Evolutionary conservation across 768 basidiomycete species (phyloP).

Genomic region (Paxillus rubicundulus): DNA sequence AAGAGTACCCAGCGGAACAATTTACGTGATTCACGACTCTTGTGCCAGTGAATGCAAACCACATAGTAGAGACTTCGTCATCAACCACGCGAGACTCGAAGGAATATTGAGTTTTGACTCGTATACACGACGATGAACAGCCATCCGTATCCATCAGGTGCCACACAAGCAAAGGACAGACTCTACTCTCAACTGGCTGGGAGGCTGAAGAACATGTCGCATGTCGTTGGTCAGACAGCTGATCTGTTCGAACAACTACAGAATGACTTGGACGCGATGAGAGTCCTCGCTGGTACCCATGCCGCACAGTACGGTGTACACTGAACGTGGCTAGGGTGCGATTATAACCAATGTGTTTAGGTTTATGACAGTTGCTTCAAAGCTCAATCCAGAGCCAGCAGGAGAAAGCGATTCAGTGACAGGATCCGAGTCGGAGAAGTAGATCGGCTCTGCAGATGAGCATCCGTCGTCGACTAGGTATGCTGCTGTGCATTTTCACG

Average conservation of each 20-base stretch:
- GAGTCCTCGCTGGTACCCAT: constrained; percentile 72
- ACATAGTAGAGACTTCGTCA: no score
- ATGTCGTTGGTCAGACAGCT: constrained; percentile 68
- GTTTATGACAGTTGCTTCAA: constrained; percentile 50
- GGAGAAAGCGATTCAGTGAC: constrained; percentile 12
- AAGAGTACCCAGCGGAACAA: no score
- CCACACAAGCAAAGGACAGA: constrained; percentile 76
- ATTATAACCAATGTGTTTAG: constrained; percentile 24
- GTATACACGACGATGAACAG: constrained; percentile 14
- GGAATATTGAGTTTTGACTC: no score
- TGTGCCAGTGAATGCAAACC: no score
- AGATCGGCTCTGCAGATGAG: background rate
- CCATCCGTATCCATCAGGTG: constrained; percentile 46
- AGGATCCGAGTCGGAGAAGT: constrained; percentile 10
- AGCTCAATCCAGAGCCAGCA: constrained; percentile 35
- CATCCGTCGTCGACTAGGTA: no score
- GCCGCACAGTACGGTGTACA: constrained; percentile 66
- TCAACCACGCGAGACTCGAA: no score
- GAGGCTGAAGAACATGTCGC: constrained; percentile 64
- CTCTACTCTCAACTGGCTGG: constrained; percentile 76
- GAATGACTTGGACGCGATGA: constrained; percentile 75
- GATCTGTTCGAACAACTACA: constrained; percentile 76
- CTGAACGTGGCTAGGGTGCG: background rate
- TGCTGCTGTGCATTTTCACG: no score
- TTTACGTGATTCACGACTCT: no score